phyloP scores from a whole-genome alignment of 2,329 filamentous ascomycete species.

The Lasiodiplodia hormozganensis region DNA sequence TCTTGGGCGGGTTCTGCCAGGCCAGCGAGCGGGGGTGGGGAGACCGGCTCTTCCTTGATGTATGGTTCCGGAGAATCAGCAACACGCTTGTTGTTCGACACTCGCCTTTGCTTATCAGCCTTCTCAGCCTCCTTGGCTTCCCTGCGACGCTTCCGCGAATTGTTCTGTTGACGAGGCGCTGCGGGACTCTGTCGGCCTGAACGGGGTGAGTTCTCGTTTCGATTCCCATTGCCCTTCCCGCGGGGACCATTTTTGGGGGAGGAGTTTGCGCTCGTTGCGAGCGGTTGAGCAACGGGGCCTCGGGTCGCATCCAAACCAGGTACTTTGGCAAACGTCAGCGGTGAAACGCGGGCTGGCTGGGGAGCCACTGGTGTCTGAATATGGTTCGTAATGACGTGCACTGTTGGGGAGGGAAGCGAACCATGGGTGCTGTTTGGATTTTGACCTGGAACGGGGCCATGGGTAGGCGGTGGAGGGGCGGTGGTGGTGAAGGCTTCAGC shows the following conservation, averaged over 20 bases:
- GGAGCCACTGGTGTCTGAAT: slow-evolving; percentile 77
- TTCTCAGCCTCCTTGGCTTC: slow-evolving; percentile 47
- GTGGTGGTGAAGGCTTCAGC: slow-evolving; percentile 45
- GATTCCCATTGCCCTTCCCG: slow-evolving; percentile 25
- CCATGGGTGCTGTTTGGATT: slow-evolving; percentile 25
- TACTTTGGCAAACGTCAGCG: slow-evolving; percentile 60
- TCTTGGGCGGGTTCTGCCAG: slow-evolving; percentile 45
- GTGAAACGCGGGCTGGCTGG: slow-evolving; percentile 73
- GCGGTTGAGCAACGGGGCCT: slow-evolving; percentile 50
- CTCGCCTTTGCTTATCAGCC: slow-evolving; percentile 46
- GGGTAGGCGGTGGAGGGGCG: slow-evolving; percentile 2
- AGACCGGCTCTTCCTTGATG: slow-evolving; percentile 69
- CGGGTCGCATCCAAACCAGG: slow-evolving; percentile 56
- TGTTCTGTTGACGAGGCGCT: slow-evolving; percentile 49
- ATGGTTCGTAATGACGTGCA: slow-evolving; percentile 69
- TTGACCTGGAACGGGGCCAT: slow-evolving; percentile 29
- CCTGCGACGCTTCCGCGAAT: slow-evolving; percentile 60
- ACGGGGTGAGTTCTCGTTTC: slow-evolving; percentile 32
- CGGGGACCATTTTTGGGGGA: slow-evolving; percentile 29
- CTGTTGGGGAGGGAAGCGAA: slow-evolving; percentile 39
- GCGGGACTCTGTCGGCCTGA: slow-evolving; percentile 55
- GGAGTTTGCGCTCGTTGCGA: slow-evolving; percentile 25
- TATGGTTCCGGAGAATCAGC: slow-evolving; percentile 51
- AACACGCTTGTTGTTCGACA: slow-evolving; percentile 34
- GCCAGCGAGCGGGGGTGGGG: slow-evolving; percentile 62